Percentiles rank a stretch among this genome's conserved stretches.
phyloP scores from a whole-genome alignment of 148 eudicot genomes.

The Pouteria glomerata region DNA sequence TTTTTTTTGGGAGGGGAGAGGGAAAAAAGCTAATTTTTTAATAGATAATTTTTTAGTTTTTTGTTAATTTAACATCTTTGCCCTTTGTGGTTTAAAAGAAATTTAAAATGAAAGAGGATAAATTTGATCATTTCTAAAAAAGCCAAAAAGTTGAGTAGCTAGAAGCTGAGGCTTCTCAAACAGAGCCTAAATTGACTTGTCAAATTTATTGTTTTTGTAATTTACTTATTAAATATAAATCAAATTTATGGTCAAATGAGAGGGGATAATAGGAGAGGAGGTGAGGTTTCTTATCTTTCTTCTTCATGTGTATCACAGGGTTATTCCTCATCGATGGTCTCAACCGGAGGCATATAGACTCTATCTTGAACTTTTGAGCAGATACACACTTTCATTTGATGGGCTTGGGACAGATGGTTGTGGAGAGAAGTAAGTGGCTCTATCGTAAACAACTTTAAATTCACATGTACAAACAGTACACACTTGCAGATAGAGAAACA shows the following conservation, averaged over 20 bases:
- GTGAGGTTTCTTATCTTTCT: neutral
- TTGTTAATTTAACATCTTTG: no score
- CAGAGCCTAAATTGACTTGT: neutral
- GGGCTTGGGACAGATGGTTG: conserved; percentile 9
- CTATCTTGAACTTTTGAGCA: conserved; percentile 27
- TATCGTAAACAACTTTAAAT: neutral
- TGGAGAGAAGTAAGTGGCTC: conserved; percentile 14
- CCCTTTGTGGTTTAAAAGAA: no score
- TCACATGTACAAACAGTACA: neutral
- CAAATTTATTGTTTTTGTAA: neutral
- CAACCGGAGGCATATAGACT: conserved; percentile 32
- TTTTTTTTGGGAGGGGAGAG: no score
- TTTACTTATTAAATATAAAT: neutral
- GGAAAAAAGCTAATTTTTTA: no score
- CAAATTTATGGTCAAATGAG: neutral
- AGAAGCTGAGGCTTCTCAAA: no score
- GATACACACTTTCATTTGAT: conserved; percentile 19
- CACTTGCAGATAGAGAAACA: neutral
- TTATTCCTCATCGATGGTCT: conserved; percentile 24
- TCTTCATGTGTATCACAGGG: conserved; percentile 12
- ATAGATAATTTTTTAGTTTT: no score
- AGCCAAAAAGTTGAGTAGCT: no score
- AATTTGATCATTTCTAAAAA: no score
- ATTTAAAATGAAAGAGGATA: no score
- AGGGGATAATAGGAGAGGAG: neutral